Percentiles rank a stretch among this genome's conserved stretches.
Conservation (phyloP, 139 green algal genomes). For the Chlamydomonas applanata region DNA sequence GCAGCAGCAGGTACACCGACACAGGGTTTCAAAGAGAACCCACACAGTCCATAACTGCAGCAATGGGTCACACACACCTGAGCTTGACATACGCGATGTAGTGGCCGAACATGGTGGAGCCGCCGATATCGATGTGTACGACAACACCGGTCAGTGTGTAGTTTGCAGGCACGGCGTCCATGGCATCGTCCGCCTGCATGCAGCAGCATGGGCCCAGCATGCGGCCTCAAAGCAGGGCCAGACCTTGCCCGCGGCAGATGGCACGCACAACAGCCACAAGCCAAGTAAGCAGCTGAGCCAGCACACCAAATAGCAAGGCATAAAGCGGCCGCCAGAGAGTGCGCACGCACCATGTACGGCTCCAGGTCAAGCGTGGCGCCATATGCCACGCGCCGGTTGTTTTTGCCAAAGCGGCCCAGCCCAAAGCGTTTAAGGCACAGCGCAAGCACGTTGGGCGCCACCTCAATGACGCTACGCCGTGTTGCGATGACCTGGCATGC, state of each 20-base stretch:
- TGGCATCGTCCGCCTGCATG: neutral
- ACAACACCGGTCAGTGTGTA: constrained; percentile 75
- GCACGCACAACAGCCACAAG: no score
- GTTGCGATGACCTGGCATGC: constrained; percentile 12
- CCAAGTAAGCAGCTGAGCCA: no score
- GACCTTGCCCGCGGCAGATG: no score
- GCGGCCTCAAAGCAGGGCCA: neutral
- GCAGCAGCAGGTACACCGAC: neutral
- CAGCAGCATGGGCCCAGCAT: neutral
- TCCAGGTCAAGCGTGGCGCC: constrained; percentile 39
- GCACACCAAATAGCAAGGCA: no score
- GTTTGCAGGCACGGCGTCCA: constrained; percentile 21
- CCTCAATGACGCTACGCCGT: constrained; percentile 43
- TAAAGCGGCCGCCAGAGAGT: no score
- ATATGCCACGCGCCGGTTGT: constrained; percentile 38
- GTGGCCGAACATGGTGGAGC: constrained; percentile 24
- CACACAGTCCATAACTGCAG: no score
- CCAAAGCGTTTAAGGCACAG: constrained; percentile 58
- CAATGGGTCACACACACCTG: no score
- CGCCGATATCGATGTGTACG: constrained; percentile 49
- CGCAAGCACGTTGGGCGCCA: constrained; percentile 51
- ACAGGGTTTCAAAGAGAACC: no score
- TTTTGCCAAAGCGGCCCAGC: constrained; percentile 32
- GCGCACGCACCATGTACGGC: constrained; percentile 42
- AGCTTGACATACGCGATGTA: constrained; percentile 28